Evolutionary conservation across 2,329 filamentous ascomycete genomes (phyloP).

Genomic region (Penicillium sp.): DNA sequence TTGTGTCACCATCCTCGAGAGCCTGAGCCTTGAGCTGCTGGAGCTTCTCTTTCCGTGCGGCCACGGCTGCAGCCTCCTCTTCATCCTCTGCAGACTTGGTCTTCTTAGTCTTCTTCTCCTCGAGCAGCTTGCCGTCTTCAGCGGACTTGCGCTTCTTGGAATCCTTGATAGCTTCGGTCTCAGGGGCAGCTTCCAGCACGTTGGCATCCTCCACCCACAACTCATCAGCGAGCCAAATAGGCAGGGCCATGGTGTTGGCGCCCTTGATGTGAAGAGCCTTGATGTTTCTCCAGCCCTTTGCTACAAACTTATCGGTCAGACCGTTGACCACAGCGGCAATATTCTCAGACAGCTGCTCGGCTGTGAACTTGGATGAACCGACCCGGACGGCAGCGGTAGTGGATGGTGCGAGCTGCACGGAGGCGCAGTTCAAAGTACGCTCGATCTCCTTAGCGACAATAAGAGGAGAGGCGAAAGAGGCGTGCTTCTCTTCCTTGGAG

Average conservation of each 20-base stretch:
- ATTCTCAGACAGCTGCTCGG: slow-evolving; percentile 78
- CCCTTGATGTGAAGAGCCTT: slow-evolving; percentile 87
- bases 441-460: slow-evolving; percentile 78
- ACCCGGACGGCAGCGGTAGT: slow-evolving; percentile 79
- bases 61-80: slow-evolving; percentile 32
- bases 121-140: slow-evolving; percentile 30
- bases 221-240: slow-evolving; percentile 92
- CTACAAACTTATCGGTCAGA: slow-evolving; percentile 74
- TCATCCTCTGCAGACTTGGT: slow-evolving; percentile 36
- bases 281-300: slow-evolving; percentile 84
- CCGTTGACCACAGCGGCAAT: slow-evolving; percentile 66
- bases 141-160: slow-evolving; percentile 57
- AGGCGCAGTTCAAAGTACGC: slow-evolving; percentile 70
- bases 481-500: slow-evolving; percentile 42
- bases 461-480: slow-evolving; percentile 55
- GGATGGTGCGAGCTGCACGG: slow-evolving; percentile 74
- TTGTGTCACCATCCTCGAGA: slow-evolving; percentile 39
- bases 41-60: slow-evolving; percentile 47
- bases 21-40: slow-evolving; percentile 50
- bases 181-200: slow-evolving; percentile 56
- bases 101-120: slow-evolving; percentile 42
- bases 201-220: slow-evolving; percentile 79
- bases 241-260: slow-evolving; percentile 79
- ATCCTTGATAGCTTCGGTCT: slow-evolving; percentile 34
- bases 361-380: slow-evolving; percentile 69